phyloP scores from a whole-genome alignment of 441 rosid genomes.

The Theobroma grandiflorum region DNA sequence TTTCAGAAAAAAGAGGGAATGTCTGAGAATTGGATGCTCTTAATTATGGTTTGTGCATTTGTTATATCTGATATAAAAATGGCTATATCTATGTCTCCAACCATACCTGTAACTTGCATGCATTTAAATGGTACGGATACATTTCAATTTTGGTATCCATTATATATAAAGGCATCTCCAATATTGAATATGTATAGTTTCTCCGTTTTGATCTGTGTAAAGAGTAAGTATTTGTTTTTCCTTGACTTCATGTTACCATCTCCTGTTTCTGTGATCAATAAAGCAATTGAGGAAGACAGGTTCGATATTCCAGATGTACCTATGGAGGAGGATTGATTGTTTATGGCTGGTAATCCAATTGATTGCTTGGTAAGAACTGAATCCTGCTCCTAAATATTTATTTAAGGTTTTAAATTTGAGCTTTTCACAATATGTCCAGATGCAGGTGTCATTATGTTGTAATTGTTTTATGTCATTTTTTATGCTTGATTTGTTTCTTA shows the following conservation, averaged over 20 bases:
- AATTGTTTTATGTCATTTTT: not conserved
- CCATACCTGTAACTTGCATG: not conserved
- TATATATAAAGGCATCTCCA: not conserved
- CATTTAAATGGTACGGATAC: not conserved
- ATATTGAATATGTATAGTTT: not conserved
- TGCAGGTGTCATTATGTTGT: too few species aligned
- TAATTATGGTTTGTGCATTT: not conserved
- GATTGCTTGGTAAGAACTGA: conserved; percentile 34
- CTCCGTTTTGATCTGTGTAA: not conserved
- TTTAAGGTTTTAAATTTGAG: not conserved
- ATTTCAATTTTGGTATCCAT: not conserved
- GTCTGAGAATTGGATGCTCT: not conserved
- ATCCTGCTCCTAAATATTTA: not conserved
- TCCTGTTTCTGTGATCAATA: conserved; percentile 64
- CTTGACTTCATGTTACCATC: conserved; percentile 66
- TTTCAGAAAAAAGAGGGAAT: too few species aligned
- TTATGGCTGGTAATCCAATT: not conserved
- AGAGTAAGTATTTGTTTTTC: conserved; percentile 29
- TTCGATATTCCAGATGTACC: conserved; percentile 92
- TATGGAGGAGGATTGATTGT: conserved; percentile 84
- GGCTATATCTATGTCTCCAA: not conserved
- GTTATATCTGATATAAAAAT: not conserved
- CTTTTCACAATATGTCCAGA: not conserved
- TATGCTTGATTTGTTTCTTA: not conserved
- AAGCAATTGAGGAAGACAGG: conserved; percentile 81